A percentile compares a stretch with the other conserved stretches of the same genome.
phyloP scores from a whole-genome alignment of 1,139 yeast species.

The Hyphopichia buzzinii region DNA sequence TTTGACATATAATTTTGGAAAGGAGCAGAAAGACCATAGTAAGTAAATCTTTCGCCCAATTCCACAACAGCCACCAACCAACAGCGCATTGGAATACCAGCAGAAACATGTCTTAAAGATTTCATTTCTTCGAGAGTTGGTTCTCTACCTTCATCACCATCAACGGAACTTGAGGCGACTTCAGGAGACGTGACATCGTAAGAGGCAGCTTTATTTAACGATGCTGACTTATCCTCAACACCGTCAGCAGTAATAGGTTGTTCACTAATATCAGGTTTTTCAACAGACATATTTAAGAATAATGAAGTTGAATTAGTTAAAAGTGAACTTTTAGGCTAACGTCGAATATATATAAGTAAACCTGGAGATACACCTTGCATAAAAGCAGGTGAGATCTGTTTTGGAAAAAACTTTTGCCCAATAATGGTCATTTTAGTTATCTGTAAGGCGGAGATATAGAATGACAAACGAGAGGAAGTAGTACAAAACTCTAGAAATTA shows the following conservation, averaged over 20 bases:
- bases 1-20: slow-evolving; percentile 77
- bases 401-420: too few species aligned
- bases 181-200: background rate
- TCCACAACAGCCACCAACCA: slow-evolving; percentile 80
- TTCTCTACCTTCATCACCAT: slow-evolving; percentile 25
- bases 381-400: too few species aligned
- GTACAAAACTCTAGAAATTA: too few species aligned
- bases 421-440: too few species aligned
- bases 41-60: slow-evolving; percentile 81
- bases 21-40: slow-evolving; percentile 75
- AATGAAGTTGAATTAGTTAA: too few species aligned
- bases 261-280: background rate
- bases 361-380: too few species aligned
- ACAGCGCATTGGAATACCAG: slow-evolving; percentile 43
- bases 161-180: background rate
- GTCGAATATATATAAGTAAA: too few species aligned
- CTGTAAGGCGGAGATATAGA: too few species aligned
- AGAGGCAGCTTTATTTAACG: background rate
- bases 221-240: background rate
- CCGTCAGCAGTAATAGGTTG: background rate
- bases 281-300: too few species aligned
- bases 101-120: slow-evolving; percentile 42
- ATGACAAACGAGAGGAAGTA: too few species aligned
- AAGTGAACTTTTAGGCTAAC: too few species aligned
- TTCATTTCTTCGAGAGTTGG: slow-evolving; percentile 42